phyloP scores from a whole-genome alignment of 225 moss, liverwort and hornwort genomes.

The Pleurozium schreberi region DNA sequence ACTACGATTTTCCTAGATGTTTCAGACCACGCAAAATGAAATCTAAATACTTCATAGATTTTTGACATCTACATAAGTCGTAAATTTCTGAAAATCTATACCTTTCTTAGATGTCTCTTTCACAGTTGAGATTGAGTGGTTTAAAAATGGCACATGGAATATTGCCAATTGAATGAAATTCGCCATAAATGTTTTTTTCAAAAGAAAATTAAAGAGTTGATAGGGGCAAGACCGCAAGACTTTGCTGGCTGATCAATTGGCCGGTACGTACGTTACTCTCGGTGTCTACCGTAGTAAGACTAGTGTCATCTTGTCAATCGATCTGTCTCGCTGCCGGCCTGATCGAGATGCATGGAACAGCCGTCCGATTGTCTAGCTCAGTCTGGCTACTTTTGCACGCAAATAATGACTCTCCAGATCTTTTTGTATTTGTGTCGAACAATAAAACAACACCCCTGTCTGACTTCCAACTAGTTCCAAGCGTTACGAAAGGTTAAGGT shows the following conservation, averaged over 20 bases:
- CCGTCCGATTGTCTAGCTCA: neutral
- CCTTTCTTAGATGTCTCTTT: too few relatives aligned
- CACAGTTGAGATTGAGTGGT: too few relatives aligned
- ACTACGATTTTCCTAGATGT: too few relatives aligned
- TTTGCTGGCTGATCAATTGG: neutral
- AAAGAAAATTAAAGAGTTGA: neutral
- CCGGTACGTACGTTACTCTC: neutral
- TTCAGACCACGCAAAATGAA: too few relatives aligned
- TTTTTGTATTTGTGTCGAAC: neutral
- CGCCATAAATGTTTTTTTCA: neutral
- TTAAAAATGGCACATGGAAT: too few relatives aligned
- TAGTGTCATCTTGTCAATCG: neutral
- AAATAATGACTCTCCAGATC: neutral
- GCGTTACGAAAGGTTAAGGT: neutral
- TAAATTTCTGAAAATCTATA: too few relatives aligned
- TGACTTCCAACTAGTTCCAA: neutral
- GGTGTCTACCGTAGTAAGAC: neutral
- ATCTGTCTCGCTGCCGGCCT: neutral
- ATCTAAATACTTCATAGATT: too few relatives aligned
- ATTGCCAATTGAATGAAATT: too few relatives aligned
- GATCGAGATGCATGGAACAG: neutral
- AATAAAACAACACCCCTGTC: neutral
- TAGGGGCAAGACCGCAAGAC: too few relatives aligned
- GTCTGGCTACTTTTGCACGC: neutral
- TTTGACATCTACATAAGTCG: too few relatives aligned